Evolutionary conservation across 2,329 filamentous ascomycete genomes (phyloP).

Genomic region (Ilyonectria mors-panacis): DNA sequence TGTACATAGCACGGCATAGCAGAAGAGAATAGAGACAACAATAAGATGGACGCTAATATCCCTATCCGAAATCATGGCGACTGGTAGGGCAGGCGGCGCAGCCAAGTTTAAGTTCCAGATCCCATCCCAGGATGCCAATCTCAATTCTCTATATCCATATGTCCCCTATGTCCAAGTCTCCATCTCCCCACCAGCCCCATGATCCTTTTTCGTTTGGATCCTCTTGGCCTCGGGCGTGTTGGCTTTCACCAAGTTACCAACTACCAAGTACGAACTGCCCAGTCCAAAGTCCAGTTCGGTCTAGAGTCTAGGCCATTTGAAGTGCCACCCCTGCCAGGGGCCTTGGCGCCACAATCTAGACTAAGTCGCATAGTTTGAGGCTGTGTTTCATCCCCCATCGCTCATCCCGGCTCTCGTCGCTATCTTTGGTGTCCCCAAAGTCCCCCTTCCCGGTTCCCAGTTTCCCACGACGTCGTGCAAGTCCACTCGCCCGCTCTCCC

Average conservation of each 20-base stretch:
- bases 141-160: neutral
- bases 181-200: neutral
- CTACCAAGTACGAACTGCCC: too few species aligned
- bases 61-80: neutral
- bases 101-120: neutral
- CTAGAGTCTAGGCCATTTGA: neutral
- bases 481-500: too few species aligned
- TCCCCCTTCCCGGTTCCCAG: too few species aligned
- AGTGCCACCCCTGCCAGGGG: conserved; percentile 15
- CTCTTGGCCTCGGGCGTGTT: too few species aligned
- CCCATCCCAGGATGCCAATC: neutral
- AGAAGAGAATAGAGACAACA: too few species aligned
- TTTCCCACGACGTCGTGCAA: too few species aligned
- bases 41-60: too few species aligned
- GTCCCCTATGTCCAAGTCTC: too few species aligned
- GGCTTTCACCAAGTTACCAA: too few species aligned
- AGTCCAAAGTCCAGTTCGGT: neutral
- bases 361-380: conserved; percentile 27
- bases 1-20: too few species aligned
- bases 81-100: neutral
- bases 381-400: conserved; percentile 25
- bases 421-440: too few species aligned
- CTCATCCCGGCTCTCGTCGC: too few species aligned
- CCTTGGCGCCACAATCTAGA: neutral
- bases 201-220: neutral